Evolutionary conservation across 805 yeast genomes (phyloP).

Genomic region (Cyberlindnera sargentensis): DNA sequence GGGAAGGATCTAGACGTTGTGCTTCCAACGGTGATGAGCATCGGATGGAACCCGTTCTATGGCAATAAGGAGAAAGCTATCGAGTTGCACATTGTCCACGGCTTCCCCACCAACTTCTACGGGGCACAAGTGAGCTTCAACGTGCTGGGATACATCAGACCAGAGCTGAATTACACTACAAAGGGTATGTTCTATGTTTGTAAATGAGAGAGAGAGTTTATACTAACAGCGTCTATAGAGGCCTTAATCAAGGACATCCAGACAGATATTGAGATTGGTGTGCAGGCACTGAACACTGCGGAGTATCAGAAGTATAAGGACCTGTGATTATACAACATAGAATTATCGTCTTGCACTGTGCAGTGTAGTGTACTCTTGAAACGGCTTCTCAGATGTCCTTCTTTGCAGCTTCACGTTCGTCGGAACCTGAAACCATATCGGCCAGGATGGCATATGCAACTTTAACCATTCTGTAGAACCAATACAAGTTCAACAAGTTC

Average conservation of each 20-base stretch:
- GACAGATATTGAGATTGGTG: constrained; percentile 67
- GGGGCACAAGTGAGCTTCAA: constrained; percentile 69
- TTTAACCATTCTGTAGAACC: constrained; percentile 75
- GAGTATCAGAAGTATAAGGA: constrained; percentile 32
- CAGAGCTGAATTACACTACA: constrained; percentile 81
- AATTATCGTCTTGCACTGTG: not conserved
- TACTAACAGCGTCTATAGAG: constrained; percentile 31
- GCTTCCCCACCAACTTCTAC: constrained; percentile 63
- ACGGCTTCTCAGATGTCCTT: constrained; percentile 15
- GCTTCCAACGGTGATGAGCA: constrained; percentile 88
- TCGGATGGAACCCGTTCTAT: constrained; percentile 95
- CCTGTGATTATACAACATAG: constrained; percentile 3
- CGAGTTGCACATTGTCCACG: constrained; percentile 78
- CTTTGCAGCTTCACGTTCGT: constrained; percentile 19
- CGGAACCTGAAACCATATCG: constrained; percentile 22
- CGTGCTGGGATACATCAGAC: constrained; percentile 84
- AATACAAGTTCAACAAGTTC: constrained; percentile 56
- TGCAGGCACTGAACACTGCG: constrained; percentile 36
- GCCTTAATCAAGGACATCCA: constrained; percentile 82
- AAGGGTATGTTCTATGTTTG: constrained; percentile 78
- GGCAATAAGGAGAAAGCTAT: constrained; percentile 75
- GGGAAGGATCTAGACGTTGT: constrained; percentile 36
- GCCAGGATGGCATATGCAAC: constrained; percentile 45
- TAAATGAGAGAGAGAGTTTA: constrained; percentile 53
- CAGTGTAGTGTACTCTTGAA: not conserved